Conservation (phyloP, 768 basidiomycete genomes). For the Hypholoma sublateritium region DNA sequence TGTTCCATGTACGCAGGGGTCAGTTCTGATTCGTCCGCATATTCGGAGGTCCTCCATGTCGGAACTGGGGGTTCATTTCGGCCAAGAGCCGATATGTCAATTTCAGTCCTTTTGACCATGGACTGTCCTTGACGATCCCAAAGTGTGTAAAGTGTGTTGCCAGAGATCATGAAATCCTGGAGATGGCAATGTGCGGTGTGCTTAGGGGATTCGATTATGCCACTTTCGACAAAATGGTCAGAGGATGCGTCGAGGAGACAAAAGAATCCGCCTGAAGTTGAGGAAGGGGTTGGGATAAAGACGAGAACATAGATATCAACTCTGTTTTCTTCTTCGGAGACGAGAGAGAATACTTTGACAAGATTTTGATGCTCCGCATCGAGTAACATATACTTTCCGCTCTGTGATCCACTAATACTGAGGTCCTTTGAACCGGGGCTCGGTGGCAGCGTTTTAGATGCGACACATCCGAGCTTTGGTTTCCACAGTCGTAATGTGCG, state of each 20-base stretch:
- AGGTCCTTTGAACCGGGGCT: conserved; percentile 18
- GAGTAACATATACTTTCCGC: conserved; percentile 42
- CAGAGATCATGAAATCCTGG: conserved; percentile 72
- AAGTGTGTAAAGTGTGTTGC: conserved; percentile 58
- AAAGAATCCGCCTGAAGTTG: conserved; percentile 79
- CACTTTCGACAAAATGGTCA: conserved; percentile 60
- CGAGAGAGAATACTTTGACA: conserved; percentile 58
- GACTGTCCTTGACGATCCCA: conserved; percentile 85
- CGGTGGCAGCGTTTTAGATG: conserved; percentile 48
- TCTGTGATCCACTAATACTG: conserved; percentile 14
- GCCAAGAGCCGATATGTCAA: conserved; percentile 39
- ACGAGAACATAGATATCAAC: conserved; percentile 55
- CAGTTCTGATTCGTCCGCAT: conserved; percentile 72
- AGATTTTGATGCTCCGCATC: conserved; percentile 63
- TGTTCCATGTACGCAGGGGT: conserved; percentile 90
- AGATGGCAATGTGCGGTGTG: conserved; percentile 68
- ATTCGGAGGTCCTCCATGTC: conserved; percentile 56
- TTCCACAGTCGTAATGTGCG: conserved; percentile 85
- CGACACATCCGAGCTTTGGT: conserved; percentile 69
- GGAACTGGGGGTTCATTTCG: conserved; percentile 27
- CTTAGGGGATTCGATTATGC: conserved; percentile 57
- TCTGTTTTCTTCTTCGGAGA: conserved; percentile 43
- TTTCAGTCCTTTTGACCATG: conserved; percentile 56
- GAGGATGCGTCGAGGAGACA: conserved; percentile 55
- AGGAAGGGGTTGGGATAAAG: conserved; percentile 71